These are phyloP conservation scores for Schizophyllum amplum DNA, from an alignment of 1,284 basidiomycete genomes.

Conservation along the genomic window DNA sequence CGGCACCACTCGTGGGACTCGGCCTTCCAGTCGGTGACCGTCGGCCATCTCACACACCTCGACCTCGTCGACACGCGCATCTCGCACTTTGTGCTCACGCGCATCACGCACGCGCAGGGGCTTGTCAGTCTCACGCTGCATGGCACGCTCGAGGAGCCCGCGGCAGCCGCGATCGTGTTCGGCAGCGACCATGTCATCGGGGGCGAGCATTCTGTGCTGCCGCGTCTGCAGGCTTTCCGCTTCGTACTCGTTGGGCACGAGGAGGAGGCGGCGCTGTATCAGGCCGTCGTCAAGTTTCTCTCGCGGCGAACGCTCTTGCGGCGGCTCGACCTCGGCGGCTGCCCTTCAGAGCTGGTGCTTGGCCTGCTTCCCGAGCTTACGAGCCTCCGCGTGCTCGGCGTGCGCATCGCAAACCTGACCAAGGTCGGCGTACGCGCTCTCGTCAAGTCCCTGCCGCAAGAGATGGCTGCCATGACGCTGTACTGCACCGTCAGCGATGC, in stretches of 20 bases:
- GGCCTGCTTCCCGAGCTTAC: constrained; percentile 40
- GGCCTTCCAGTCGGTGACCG: constrained; percentile 51
- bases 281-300: constrained; percentile 46
- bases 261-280: constrained; percentile 43
- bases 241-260: constrained; percentile 57
- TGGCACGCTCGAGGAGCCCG: constrained; percentile 53
- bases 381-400: constrained; percentile 44
- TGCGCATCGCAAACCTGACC: constrained; percentile 42
- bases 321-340: constrained; percentile 50
- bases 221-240: constrained; percentile 50
- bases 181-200: constrained; percentile 51
- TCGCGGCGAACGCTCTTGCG: constrained; percentile 37
- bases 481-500: constrained; percentile 39
- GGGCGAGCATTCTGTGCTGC: constrained; percentile 49
- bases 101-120: constrained; percentile 51
- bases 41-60: constrained; percentile 55
- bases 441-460: constrained; percentile 34
- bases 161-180: constrained; percentile 51
- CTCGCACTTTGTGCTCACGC: constrained; percentile 50
- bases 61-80: constrained; percentile 61
- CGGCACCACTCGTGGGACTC: constrained; percentile 57
- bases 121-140: constrained; percentile 55
- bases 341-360: constrained; percentile 53
- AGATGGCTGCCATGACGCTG: constrained; percentile 47
- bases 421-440: constrained; percentile 29